Evolutionary conservation across 768 basidiomycete species (phyloP).

Genomic region (Lentinula guzmanii): DNA sequence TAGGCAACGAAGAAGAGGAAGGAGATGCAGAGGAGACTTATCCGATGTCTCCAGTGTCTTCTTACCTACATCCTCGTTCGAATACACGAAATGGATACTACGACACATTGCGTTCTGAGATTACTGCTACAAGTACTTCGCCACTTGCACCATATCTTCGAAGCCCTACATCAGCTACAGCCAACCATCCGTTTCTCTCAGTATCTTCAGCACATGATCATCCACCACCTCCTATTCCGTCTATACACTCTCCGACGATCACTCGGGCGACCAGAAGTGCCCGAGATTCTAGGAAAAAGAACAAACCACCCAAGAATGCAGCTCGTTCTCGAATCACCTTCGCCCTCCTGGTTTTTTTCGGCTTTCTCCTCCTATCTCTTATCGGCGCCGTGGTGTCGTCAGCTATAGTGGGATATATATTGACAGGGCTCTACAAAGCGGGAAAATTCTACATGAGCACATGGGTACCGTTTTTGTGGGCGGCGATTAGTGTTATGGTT

Average conservation of each 20-base stretch:
- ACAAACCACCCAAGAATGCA: conserved; percentile 21
- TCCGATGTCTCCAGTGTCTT: background rate
- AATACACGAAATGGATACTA: background rate
- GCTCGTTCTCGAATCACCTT: conserved; percentile 41
- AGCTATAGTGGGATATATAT: conserved; percentile 32
- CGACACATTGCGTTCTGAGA: background rate
- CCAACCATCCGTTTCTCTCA: background rate
- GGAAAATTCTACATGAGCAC: conserved; percentile 40
- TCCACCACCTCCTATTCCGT: conserved; percentile 7
- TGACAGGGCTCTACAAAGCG: conserved; percentile 27
- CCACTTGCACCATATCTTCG: background rate
- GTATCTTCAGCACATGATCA: conserved; percentile 3
- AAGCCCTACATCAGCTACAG: background rate
- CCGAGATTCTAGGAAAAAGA: background rate
- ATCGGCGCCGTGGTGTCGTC: conserved; percentile 43
- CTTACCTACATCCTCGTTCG: background rate
- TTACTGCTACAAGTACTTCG: background rate
- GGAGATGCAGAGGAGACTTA: background rate
- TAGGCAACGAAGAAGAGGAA: background rate
- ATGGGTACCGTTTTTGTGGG: conserved; percentile 15
- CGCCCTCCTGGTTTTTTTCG: conserved; percentile 37
- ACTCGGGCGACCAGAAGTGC: no score
- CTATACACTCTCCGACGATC: no score
- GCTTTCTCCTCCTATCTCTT: conserved; percentile 26
- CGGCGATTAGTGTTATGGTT: no score